Evolutionary conservation across 495 filamentous ascomycete genomes (phyloP), one percentile per base, ranked within the genome.

Genomic region (Tuber microsphaerosporum): DNA sequence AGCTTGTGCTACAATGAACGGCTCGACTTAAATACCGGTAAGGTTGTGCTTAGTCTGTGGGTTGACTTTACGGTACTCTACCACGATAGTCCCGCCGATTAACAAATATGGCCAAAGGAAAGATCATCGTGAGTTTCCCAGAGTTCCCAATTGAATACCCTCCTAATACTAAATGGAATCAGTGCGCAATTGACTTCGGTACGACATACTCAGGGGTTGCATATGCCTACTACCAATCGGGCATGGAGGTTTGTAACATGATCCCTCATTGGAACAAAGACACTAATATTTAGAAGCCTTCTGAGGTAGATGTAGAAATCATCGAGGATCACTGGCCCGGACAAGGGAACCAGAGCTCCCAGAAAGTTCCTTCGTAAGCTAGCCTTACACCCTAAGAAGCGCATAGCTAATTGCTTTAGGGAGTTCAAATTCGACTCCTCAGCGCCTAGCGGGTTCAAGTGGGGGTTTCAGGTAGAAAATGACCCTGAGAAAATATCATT

Each of bases 401-500:
- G 4, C 10, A 61, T 31, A 31, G 10, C n/a, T 61, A 61, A 61
- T 31, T 61, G 51, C 51, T 31, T 31, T 16, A 61, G 51, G n/a
- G 77, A 79, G 45, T 70, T 79, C 70, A 73, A 39, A 43, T 79
- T 78, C 41, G 76, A 79, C 42, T 26, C 42, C 17, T 61, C 43
- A 6, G 77, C 76, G 12, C 77, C 77, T n/a, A 61, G 34, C 19
- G 77, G 76, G 65, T 79, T 72, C 45, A 72, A 65, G 31, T 79
- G 77, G 77, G 77, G 77, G 0, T 79, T 79, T 17, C 73, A 79
- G 14, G 78, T 79, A 39, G 74, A 79, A 34, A 70, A 73, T 5
- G 77, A 70, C 16, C 73, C 72, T 42, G 70, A 79, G 41, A 74
- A 77, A 19, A 61, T 78, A 20, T 77, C 77, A 8, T 79, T 76